Percentiles rank a stretch among this genome's conserved stretches.
phyloP scores from a whole-genome alignment of 73 alveolate species.

The Breviolum minutum region DNA sequence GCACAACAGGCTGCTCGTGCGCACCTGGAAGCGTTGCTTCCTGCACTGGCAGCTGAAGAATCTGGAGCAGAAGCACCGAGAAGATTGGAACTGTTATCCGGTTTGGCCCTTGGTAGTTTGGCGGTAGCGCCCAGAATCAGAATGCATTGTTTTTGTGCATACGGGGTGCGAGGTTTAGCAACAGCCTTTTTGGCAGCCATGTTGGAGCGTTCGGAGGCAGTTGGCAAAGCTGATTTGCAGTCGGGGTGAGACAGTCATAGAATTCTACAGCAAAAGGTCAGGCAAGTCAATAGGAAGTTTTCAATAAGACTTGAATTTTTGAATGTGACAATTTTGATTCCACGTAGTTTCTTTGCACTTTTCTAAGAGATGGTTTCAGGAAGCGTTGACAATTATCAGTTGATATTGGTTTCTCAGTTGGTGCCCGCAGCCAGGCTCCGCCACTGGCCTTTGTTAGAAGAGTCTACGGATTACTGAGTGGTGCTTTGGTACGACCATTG shows the following conservation, averaged over 20 bases:
- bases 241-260: too few species aligned
- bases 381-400: not conserved
- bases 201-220: conserved; percentile 84
- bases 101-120: conserved; percentile 2
- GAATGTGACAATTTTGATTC: not conserved
- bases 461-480: conserved; percentile 35
- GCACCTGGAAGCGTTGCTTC: conserved; percentile 70
- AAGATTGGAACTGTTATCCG: conserved; percentile 64
- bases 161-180: conserved; percentile 12
- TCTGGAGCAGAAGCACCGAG: conserved; percentile 82
- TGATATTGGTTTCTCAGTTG: not conserved
- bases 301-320: too few species aligned
- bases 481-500: conserved; percentile 27
- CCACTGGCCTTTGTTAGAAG: conserved; percentile 68
- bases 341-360: not conserved
- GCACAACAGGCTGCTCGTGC: conserved; percentile 78
- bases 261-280: not conserved
- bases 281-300: not conserved
- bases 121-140: not conserved
- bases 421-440: conserved; percentile 35
- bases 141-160: not conserved
- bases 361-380: not conserved
- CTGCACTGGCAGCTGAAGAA: conserved; percentile 77
- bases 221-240: too few species aligned
- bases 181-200: conserved; percentile 75